phyloP scores from a whole-genome alignment of 306 rosid genomes.

The Sophora flavescens region DNA sequence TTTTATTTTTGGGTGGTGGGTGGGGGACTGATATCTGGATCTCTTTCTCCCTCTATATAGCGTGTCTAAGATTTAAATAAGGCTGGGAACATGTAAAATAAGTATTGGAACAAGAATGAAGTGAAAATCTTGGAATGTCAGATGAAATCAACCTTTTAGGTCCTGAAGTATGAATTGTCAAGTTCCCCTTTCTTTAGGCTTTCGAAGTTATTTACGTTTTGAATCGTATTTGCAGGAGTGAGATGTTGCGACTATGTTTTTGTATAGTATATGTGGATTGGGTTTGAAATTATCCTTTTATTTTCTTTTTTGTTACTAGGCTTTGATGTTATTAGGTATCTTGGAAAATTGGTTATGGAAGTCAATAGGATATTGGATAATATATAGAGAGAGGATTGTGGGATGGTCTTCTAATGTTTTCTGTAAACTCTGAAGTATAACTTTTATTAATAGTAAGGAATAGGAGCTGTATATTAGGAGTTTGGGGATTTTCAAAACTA shows the following conservation, averaged over 20 bases:
- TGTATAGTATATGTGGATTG: background rate
- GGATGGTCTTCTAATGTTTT: too few relatives aligned
- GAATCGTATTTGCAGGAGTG: background rate
- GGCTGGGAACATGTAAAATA: background rate
- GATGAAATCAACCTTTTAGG: background rate
- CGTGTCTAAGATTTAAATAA: background rate
- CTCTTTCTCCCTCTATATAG: conserved; percentile 6
- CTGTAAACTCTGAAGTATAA: background rate
- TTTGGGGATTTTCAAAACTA: too few relatives aligned
- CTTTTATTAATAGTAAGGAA: background rate
- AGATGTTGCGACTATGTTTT: too few relatives aligned
- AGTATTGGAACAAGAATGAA: conserved; percentile 2
- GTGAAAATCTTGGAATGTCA: background rate
- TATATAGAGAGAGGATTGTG: too few relatives aligned
- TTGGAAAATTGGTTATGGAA: conserved; percentile 17
- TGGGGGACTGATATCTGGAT: background rate
- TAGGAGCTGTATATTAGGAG: background rate
- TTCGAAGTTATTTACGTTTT: background rate
- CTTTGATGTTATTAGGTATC: background rate
- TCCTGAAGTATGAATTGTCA: background rate
- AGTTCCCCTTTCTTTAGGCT: background rate
- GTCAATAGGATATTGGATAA: background rate
- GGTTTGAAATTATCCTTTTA: background rate
- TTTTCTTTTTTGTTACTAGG: background rate
- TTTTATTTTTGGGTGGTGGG: background rate